A percentile compares a stretch with the other conserved stretches of the same genome.
Conservation (phyloP, 768 basidiomycete species). For the Neoboletus subvelutipes region DNA sequence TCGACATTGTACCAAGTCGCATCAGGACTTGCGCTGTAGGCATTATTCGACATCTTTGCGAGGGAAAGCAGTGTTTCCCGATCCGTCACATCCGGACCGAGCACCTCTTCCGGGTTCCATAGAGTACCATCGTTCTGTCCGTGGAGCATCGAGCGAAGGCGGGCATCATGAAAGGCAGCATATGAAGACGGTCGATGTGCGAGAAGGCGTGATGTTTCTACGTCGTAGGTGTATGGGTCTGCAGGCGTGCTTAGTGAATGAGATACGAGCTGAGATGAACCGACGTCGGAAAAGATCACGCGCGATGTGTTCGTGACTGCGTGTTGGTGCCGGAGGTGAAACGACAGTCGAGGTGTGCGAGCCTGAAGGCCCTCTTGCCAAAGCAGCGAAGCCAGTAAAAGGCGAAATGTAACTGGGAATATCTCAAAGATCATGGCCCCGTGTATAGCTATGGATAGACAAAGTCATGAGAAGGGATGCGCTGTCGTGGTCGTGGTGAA, state of each 20-base stretch:
- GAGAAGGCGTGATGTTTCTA: constrained; percentile 40
- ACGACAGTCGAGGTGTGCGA: constrained; percentile 44
- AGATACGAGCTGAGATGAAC: constrained; percentile 30
- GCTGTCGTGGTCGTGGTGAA: not conserved
- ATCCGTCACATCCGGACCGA: constrained; percentile 69
- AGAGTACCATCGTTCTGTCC: constrained; percentile 30
- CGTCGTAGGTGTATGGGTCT: constrained; percentile 37
- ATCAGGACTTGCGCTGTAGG: constrained; percentile 58
- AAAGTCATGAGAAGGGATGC: no score
- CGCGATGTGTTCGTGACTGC: constrained; percentile 51
- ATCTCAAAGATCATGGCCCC: constrained; percentile 6
- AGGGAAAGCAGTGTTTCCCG: constrained; percentile 71
- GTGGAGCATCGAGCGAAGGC: constrained; percentile 37
- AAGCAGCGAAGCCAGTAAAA: constrained; percentile 43
- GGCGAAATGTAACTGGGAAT: constrained; percentile 33
- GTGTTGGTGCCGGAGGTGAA: constrained; percentile 48
- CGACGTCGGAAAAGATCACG: constrained; percentile 58
- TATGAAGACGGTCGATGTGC: constrained; percentile 50
- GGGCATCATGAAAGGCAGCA: constrained; percentile 33
- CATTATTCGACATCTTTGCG: constrained; percentile 89
- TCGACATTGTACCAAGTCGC: constrained; percentile 72
- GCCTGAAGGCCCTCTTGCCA: constrained; percentile 33
- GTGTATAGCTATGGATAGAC: not conserved
- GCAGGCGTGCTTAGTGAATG: constrained; percentile 24
- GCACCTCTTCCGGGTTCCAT: constrained; percentile 35